phyloP scores from a whole-genome alignment of 2,329 filamentous ascomycete species.

The Byssochlamys sp. region DNA sequence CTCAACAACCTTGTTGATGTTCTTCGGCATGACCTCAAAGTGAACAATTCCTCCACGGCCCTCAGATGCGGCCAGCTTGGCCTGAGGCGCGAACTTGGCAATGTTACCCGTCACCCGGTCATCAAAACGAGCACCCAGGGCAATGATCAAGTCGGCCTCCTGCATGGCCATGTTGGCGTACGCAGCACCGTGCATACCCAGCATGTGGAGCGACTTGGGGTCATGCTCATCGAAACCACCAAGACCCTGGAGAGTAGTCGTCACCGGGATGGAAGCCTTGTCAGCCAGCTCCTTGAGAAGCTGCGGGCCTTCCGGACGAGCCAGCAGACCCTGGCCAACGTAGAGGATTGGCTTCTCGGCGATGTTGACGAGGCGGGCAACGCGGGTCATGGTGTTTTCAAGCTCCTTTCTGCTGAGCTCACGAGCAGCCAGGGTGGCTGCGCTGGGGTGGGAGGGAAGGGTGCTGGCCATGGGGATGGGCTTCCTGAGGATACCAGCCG shows the following conservation, averaged over 20 bases:
- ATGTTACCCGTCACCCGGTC: conserved; percentile 82
- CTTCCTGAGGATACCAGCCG: conserved; percentile 68
- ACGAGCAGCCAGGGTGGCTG: conserved; percentile 71
- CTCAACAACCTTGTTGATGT: conserved; percentile 99
- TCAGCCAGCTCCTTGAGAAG: conserved; percentile 79
- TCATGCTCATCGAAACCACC: conserved; percentile 89
- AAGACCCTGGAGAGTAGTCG: conserved; percentile 87
- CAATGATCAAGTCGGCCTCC: conserved; percentile 89
- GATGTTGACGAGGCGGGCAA: conserved; percentile 72
- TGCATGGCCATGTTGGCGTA: conserved; percentile 99
- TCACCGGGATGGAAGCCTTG: conserved; percentile 85
- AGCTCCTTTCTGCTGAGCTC: conserved; percentile 65
- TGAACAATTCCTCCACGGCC: conserved; percentile 88
- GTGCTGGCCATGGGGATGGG: conserved; percentile 70
- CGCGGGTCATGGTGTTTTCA: conserved; percentile 61
- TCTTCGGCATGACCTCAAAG: conserved; percentile 98
- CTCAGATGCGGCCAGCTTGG: conserved; percentile 73
- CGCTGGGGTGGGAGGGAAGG: conserved; percentile 71
- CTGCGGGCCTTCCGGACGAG: conserved; percentile 65
- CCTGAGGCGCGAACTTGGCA: conserved; percentile 77
- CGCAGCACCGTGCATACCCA: conserved; percentile 94
- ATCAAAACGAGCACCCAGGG: conserved; percentile 86
- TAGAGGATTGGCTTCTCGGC: conserved; percentile 94
- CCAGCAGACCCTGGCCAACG: conserved; percentile 80
- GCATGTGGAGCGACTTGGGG: conserved; percentile 91